Percentiles rank a stretch among this genome's conserved stretches.
phyloP scores from a whole-genome alignment of 768 basidiomycete genomes.

The Chalciporus chontae region DNA sequence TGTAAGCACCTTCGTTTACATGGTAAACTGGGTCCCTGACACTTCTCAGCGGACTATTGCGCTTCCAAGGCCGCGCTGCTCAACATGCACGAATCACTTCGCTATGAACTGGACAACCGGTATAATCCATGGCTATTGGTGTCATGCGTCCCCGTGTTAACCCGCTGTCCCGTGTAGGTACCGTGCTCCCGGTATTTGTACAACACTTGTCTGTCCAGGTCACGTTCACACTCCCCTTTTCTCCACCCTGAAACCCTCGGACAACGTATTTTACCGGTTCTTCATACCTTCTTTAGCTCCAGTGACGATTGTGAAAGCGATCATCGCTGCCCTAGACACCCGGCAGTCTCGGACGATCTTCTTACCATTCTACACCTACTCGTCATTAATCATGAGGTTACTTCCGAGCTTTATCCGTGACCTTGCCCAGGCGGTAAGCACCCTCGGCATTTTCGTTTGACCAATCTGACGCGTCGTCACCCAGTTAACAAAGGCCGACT shows the following conservation, averaged over 20 bases:
- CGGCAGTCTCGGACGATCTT: conserved; percentile 70
- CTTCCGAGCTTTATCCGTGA: conserved; percentile 76
- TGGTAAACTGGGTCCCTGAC: conserved; percentile 7
- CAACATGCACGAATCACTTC: conserved; percentile 76
- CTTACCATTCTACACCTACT: conserved; percentile 70
- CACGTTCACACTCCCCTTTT: conserved; percentile 81
- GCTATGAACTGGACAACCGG: conserved; percentile 84
- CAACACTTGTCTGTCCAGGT: conserved; percentile 80
- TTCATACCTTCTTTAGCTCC: conserved; percentile 73
- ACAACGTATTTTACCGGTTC: conserved; percentile 57
- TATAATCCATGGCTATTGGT: conserved; percentile 29
- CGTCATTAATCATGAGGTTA: conserved; percentile 49
- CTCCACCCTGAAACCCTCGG: conserved; percentile 50
- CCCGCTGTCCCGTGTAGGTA: conserved; percentile 42
- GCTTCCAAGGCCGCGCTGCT: conserved; percentile 91
- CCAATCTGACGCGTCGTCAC: conserved; percentile 9
- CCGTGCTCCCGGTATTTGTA: conserved; percentile 73
- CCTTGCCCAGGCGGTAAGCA: conserved; percentile 67
- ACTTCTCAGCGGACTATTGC: conserved; percentile 71
- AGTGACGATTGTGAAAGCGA: conserved; percentile 70
- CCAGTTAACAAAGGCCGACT: conserved; percentile 67
- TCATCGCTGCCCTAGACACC: conserved; percentile 79
- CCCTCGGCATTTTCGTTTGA: neutral
- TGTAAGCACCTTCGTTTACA: conserved; percentile 42
- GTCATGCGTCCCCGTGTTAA: neutral